These are phyloP conservation scores for Wickerhamia fluorescens DNA, from an alignment of 805 yeast genomes.

Conservation along the genomic window DNA sequence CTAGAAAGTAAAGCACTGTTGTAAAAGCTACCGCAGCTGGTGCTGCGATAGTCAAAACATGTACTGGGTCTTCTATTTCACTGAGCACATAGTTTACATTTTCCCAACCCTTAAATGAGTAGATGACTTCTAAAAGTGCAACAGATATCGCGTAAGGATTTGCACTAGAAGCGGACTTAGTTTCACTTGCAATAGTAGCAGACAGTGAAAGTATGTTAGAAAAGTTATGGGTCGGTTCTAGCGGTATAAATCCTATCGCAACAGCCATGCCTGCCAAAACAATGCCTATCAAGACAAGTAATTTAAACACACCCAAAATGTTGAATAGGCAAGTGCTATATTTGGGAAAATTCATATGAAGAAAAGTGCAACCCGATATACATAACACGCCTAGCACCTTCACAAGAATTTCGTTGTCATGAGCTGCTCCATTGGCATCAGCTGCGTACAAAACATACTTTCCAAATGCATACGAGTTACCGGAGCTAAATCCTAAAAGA, in stretches of 20 bases:
- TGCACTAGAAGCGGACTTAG: no score
- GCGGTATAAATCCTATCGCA: constrained; percentile 20
- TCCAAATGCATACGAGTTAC: constrained; percentile 61
- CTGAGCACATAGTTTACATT: constrained; percentile 57
- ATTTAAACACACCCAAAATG: constrained; percentile 47
- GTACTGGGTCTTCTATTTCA: constrained; percentile 50
- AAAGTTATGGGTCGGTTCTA: constrained; percentile 17
- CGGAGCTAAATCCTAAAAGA: constrained; percentile 54
- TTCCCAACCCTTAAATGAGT: constrained; percentile 67
- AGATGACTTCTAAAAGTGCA: constrained; percentile 51
- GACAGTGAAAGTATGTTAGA: no score
- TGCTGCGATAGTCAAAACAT: constrained; percentile 53
- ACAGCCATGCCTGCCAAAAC: constrained; percentile 42
- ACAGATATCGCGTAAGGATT: constrained; percentile 44
- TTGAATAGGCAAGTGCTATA: constrained; percentile 48
- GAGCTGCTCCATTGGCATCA: constrained; percentile 18
- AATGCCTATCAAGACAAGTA: constrained; percentile 43
- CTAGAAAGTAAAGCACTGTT: constrained; percentile 48
- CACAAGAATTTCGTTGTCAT: constrained; percentile 14
- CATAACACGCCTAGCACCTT: constrained; percentile 44
- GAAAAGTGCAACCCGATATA: constrained; percentile 37
- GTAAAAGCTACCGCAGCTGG: constrained; percentile 49
- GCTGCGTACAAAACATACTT: constrained; percentile 43
- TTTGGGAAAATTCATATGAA: constrained; percentile 44
- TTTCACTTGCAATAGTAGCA: no score